Evolutionary conservation across 345 rosid genomes (phyloP).

Genomic region (Sonneratia alba): DNA sequence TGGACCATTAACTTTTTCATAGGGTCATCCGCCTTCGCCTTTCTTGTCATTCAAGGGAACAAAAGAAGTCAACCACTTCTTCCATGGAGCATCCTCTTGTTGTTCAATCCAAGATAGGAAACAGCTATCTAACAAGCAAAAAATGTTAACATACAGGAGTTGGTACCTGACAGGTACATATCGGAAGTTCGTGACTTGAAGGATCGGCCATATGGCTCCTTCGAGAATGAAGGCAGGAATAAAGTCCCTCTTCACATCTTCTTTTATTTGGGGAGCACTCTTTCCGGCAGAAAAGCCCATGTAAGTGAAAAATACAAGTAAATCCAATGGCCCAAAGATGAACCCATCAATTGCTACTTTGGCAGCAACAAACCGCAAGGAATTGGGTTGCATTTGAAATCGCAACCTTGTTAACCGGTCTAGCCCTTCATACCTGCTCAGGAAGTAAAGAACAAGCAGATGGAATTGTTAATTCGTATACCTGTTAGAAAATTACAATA

Average conservation of each 20-base stretch:
- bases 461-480: no score
- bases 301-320: slow-evolving; percentile 74
- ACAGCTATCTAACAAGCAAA: slow-evolving; percentile 84
- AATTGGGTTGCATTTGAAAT: slow-evolving; percentile 56
- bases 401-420: slow-evolving; percentile 61
- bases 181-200: slow-evolving; percentile 79
- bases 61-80: slow-evolving; percentile 61
- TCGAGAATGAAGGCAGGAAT: slow-evolving; percentile 80
- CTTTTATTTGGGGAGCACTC: slow-evolving; percentile 55
- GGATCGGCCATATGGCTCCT: slow-evolving; percentile 79
- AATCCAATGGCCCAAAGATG: slow-evolving; percentile 79
- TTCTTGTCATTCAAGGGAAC: slow-evolving; percentile 44
- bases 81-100: slow-evolving; percentile 96
- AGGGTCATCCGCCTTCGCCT: slow-evolving; percentile 28
- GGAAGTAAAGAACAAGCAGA: not conserved
- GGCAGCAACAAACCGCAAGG: slow-evolving; percentile 57
- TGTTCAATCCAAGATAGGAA: slow-evolving; percentile 87
- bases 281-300: slow-evolving; percentile 80
- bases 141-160: slow-evolving; percentile 73
- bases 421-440: slow-evolving; percentile 70
- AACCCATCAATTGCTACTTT: slow-evolving; percentile 88
- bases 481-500: not conserved
- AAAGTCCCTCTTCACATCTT: slow-evolving; percentile 84
- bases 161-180: slow-evolving; percentile 81
- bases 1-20: no score